phyloP scores from a whole-genome alignment of 2,329 filamentous ascomycete genomes.

The Botrytis porri region DNA sequence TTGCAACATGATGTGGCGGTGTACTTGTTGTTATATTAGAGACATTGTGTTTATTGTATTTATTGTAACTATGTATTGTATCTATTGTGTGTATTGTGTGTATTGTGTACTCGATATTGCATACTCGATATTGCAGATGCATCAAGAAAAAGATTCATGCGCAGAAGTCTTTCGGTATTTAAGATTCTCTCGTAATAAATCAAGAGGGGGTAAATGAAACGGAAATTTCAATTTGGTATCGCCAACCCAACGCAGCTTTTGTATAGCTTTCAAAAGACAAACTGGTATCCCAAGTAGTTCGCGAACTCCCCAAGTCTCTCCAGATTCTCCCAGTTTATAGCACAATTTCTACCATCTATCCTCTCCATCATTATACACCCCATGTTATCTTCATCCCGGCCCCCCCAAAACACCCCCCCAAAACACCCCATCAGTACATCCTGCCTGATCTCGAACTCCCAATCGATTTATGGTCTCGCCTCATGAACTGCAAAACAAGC shows the following conservation, averaged over 20 bases:
- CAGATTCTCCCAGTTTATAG: background rate
- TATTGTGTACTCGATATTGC: background rate
- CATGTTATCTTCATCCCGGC: background rate
- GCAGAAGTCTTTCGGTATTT: background rate
- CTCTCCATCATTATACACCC: background rate
- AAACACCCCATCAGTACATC: background rate
- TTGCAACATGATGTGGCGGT: constrained; percentile 1
- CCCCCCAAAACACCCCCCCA: too few species aligned
- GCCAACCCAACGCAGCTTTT: background rate
- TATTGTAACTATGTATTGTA: too few species aligned
- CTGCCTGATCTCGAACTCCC: background rate
- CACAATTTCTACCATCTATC: background rate
- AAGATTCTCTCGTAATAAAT: background rate
- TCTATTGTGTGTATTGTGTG: background rate
- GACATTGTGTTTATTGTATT: background rate
- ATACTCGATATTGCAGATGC: background rate
- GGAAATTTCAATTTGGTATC: background rate
- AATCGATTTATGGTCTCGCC: constrained; percentile 1
- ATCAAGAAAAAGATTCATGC: background rate
- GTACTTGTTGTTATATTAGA: background rate
- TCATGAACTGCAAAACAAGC: constrained; percentile 16
- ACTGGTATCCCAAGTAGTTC: constrained; percentile 4
- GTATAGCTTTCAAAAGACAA: background rate
- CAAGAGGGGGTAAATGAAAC: background rate
- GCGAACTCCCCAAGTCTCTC: background rate